Percentiles rank a stretch among this genome's conserved stretches.
phyloP scores from a whole-genome alignment of 345 rosid species.

The Erodium maritimum region DNA sequence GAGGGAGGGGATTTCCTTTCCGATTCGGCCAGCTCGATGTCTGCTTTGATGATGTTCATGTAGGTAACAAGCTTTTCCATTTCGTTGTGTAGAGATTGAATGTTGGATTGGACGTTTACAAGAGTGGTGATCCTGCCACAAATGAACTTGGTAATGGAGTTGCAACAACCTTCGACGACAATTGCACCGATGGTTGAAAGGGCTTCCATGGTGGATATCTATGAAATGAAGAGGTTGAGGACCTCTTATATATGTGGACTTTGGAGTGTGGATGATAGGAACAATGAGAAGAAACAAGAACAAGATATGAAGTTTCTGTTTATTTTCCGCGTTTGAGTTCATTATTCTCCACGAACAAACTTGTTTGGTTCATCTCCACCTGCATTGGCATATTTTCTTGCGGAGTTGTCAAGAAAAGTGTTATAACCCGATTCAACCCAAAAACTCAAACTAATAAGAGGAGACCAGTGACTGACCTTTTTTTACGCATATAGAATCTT shows the following conservation, averaged over 20 bases:
- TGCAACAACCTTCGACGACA: slow-evolving; percentile 11
- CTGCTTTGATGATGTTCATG: slow-evolving; percentile 10
- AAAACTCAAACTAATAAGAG: no score
- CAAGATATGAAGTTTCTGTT: background rate
- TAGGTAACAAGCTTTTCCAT: slow-evolving; percentile 8
- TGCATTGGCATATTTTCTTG: no score
- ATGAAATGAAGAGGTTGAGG: background rate
- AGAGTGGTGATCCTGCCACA: slow-evolving; percentile 5
- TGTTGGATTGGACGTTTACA: slow-evolving; percentile 8
- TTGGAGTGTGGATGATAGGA: background rate
- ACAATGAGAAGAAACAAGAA: background rate
- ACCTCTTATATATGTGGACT: background rate
- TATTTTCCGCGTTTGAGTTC: no score
- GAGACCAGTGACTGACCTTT: no score
- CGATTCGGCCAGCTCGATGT: slow-evolving; percentile 10
- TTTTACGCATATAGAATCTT: no score
- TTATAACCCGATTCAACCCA: no score
- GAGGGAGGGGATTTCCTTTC: slow-evolving; percentile 20
- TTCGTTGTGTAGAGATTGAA: slow-evolving; percentile 10
- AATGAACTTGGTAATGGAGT: background rate
- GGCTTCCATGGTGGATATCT: background rate
- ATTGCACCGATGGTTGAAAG: slow-evolving; percentile 5
- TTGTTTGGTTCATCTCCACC: background rate
- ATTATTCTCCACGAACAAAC: background rate
- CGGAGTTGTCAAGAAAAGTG: no score